A percentile compares a stretch with the other conserved stretches of the same genome.
These are phyloP conservation scores for Rheum nobile DNA, from an alignment of 148 eudicot genomes.

Conservation along the genomic window DNA sequence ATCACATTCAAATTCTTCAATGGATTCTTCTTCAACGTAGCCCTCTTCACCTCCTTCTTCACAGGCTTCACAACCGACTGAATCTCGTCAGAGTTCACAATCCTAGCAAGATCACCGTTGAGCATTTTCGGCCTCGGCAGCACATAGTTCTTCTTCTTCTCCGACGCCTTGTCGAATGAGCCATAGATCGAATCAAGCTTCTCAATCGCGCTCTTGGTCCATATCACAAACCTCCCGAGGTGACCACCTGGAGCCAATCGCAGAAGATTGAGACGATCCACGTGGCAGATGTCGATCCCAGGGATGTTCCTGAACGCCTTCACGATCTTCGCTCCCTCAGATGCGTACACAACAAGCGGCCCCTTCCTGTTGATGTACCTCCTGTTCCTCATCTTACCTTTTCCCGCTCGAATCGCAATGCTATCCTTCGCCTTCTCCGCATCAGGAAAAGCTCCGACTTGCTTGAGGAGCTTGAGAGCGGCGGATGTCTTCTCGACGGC, in stretches of 20 bases:
- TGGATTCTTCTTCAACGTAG: slow-evolving; percentile 79
- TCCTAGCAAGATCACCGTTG: slow-evolving; percentile 75
- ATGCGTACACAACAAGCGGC: slow-evolving; percentile 59
- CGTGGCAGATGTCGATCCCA: slow-evolving; percentile 64
- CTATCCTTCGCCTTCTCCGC: slow-evolving; percentile 78
- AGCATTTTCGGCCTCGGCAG: slow-evolving; percentile 71
- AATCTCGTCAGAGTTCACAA: slow-evolving; percentile 77
- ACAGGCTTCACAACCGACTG: slow-evolving; percentile 78
- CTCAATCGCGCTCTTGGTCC: slow-evolving; percentile 81
- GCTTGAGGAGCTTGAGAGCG: slow-evolving; percentile 45
- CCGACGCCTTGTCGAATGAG: slow-evolving; percentile 54
- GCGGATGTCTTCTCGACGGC: slow-evolving; percentile 51
- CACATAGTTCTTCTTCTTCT: slow-evolving; percentile 64
- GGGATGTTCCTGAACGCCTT: slow-evolving; percentile 74
- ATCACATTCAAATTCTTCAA: slow-evolving; percentile 68
- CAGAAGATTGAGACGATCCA: slow-evolving; percentile 56
- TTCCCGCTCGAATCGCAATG: slow-evolving; percentile 50
- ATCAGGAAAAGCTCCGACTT: slow-evolving; percentile 52
- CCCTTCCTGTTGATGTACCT: slow-evolving; percentile 61
- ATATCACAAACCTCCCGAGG: slow-evolving; percentile 65
- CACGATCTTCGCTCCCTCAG: slow-evolving; percentile 64
- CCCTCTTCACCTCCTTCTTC: slow-evolving; percentile 69
- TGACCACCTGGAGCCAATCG: slow-evolving; percentile 91
- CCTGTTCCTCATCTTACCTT: slow-evolving; percentile 80
- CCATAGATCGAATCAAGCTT: slow-evolving; percentile 73